Base-by-base conservation (phyloP, 2,329 filamentous ascomycete species). In the Pseudogymnoascus sp. region DNA sequence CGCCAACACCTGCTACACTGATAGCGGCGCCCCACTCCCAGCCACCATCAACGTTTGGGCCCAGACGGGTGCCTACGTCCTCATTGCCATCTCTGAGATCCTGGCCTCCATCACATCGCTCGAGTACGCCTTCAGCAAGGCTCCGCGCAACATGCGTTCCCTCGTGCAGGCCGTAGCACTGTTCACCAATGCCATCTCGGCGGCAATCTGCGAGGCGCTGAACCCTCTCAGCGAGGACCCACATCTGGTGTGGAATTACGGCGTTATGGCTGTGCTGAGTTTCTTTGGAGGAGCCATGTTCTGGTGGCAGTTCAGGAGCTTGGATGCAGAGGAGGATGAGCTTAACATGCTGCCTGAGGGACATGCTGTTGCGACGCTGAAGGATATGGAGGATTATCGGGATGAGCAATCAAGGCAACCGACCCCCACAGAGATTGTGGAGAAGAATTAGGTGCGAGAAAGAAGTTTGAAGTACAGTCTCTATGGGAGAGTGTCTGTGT, bases 91-190 rank as follows among this genome's bases (percentile, higher is more conserved):
- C 13, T 78, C 82, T 0, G 84, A 87, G 72, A 85, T 87, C 64
- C 83, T 87, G 69, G 83, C 83, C 57, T 87, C 83, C 10, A 85
- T 90, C 65, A 88, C 87, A 0, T 84, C 84, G 65, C 80, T 89
- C 10, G 88, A 91, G 72, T 90, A 90, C 68, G 87, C 87, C 17
- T 90, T 86, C 75, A 89, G 86, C 70, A 89, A 90, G 74, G 87
- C 88, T 0, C 87, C 87, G 1, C 81, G 82, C 44, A 84, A 80
- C 72, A 89, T 90, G 86, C 83, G 86, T 72, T 84, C 82, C 0
- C 84, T 83, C 13, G 81, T 86, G 28, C 78, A 83, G 69, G 79
- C 83, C 0, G 76, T 86, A 64, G 83, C 79, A 68, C 75, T 86
- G 8, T 78, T 86, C 66, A 85, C 82, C 67, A 83, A 80, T 63